Evolutionary conservation across 2,329 filamentous ascomycete species (phyloP).

Genomic region (Helotiales sp.): DNA sequence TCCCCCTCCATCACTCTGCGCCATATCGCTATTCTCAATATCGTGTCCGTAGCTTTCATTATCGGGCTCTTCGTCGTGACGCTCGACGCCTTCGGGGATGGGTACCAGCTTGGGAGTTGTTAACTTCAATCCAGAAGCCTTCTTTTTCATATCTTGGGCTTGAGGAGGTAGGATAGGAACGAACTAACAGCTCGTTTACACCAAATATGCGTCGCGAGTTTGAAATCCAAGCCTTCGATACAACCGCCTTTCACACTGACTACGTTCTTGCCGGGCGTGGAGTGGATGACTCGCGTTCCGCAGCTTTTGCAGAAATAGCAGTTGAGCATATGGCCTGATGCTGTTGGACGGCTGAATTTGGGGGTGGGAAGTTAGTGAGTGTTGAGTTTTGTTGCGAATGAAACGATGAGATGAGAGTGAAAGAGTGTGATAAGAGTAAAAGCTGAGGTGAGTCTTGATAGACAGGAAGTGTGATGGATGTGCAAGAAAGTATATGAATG

Average conservation of each 20-base stretch:
- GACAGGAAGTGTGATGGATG: no score
- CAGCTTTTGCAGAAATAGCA: slow-evolving; percentile 72
- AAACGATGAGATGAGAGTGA: no score
- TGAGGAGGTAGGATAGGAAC: not conserved
- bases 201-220: slow-evolving; percentile 68
- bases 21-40: not conserved
- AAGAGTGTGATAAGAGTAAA: no score
- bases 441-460: no score
- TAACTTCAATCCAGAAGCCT: no score
- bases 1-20: slow-evolving; percentile 9
- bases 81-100: slow-evolving; percentile 67
- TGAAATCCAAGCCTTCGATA: slow-evolving; percentile 66
- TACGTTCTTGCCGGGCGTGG: slow-evolving; percentile 61
- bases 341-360: slow-evolving; percentile 57
- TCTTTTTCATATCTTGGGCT: no score
- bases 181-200: slow-evolving; percentile 58
- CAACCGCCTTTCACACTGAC: slow-evolving; percentile 72
- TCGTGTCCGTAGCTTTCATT: slow-evolving; percentile 16
- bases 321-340: slow-evolving; percentile 60
- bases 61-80: slow-evolving; percentile 57
- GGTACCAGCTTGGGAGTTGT: slow-evolving; percentile 56
- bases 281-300: slow-evolving; percentile 68
- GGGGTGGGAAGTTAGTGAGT: not conserved
- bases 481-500: no score
- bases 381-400: not conserved